Conservation (phyloP, 1,139 yeast genomes). For the Wickerhamiella pararugosa region DNA sequence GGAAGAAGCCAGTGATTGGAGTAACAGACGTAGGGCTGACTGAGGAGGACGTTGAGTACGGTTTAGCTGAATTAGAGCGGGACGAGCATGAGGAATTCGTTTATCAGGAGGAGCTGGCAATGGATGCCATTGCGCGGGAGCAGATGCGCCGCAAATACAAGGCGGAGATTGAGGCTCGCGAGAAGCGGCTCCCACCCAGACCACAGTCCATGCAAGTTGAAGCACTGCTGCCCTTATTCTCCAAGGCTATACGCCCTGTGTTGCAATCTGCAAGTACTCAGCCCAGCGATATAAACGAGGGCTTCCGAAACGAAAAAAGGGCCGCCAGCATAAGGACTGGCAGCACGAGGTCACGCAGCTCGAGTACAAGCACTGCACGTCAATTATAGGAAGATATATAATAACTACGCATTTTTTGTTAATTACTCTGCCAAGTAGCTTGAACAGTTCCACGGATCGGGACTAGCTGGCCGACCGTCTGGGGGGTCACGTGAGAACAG, state of each 20-base stretch:
- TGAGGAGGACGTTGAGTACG: slow-evolving; percentile 24
- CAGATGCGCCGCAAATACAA: slow-evolving; percentile 12
- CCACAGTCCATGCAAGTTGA: slow-evolving; percentile 21
- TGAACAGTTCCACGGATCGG: too few species aligned
- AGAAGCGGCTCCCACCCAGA: slow-evolving; percentile 15
- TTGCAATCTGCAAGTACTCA: slow-evolving; percentile 5
- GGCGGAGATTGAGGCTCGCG: slow-evolving; percentile 13
- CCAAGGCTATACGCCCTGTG: slow-evolving; percentile 10
- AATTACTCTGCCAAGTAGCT: too few species aligned
- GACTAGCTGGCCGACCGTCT: too few species aligned
- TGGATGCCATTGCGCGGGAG: slow-evolving; percentile 16
- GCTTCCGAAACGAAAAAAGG: not conserved
- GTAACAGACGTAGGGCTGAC: slow-evolving; percentile 22
- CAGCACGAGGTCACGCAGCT: too few species aligned
- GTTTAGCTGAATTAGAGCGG: slow-evolving; percentile 24
- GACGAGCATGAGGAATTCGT: slow-evolving; percentile 20
- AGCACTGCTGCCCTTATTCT: slow-evolving; percentile 20
- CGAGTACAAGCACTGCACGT: too few species aligned
- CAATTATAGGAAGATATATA: too few species aligned
- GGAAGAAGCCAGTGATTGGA: slow-evolving; percentile 10
- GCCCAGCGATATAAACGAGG: slow-evolving; percentile 3
- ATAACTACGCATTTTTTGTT: too few species aligned
- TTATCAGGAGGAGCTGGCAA: slow-evolving; percentile 12
- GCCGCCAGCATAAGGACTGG: too few species aligned
- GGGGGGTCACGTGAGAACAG: too few species aligned